phyloP scores from a whole-genome alignment of 2,329 filamentous ascomycete species.

The Lomentospora prolificans region DNA sequence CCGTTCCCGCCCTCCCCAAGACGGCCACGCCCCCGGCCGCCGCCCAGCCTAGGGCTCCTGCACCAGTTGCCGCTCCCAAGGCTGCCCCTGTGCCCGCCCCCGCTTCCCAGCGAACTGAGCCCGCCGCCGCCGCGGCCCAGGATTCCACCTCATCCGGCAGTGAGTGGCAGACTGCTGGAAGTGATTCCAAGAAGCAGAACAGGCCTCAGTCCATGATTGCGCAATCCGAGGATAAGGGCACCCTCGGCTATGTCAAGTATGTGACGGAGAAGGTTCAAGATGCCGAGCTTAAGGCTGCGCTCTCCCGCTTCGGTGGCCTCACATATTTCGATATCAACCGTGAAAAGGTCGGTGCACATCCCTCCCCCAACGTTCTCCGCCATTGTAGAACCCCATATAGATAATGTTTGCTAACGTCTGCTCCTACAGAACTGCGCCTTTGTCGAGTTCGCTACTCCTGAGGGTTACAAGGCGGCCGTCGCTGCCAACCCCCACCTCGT shows the following conservation, averaged over 20 bases:
- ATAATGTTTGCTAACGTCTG: background rate
- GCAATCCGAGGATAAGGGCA: constrained; percentile 61
- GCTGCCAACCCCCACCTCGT: constrained; percentile 79
- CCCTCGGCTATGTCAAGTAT: constrained; percentile 88
- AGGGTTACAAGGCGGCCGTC: constrained; percentile 75
- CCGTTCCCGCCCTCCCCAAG: constrained; percentile 32
- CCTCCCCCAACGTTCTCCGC: background rate
- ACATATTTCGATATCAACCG: constrained; percentile 70
- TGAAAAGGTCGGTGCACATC: constrained; percentile 55
- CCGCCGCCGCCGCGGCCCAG: constrained; percentile 27
- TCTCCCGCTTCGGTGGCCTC: constrained; percentile 64
- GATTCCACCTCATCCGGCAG: constrained; percentile 31
- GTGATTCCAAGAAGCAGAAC: constrained; percentile 76
- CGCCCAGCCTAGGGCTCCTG: constrained; percentile 27
- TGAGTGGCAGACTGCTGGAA: constrained; percentile 84
- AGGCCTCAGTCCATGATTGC: constrained; percentile 57
- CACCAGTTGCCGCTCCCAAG: constrained; percentile 34
- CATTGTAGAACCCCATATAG: background rate
- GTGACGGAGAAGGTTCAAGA: constrained; percentile 81
- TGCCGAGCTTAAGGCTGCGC: constrained; percentile 57
- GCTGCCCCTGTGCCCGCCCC: constrained; percentile 25
- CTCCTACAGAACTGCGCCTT: constrained; percentile 78
- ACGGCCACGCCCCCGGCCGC: constrained; percentile 41
- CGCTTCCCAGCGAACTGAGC: constrained; percentile 17
- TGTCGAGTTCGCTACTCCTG: constrained; percentile 76